Evolutionary conservation across 306 rosid species (phyloP), one percentile per base, ranked within the genome.

Genomic region (Dalbergia oliveri): DNA sequence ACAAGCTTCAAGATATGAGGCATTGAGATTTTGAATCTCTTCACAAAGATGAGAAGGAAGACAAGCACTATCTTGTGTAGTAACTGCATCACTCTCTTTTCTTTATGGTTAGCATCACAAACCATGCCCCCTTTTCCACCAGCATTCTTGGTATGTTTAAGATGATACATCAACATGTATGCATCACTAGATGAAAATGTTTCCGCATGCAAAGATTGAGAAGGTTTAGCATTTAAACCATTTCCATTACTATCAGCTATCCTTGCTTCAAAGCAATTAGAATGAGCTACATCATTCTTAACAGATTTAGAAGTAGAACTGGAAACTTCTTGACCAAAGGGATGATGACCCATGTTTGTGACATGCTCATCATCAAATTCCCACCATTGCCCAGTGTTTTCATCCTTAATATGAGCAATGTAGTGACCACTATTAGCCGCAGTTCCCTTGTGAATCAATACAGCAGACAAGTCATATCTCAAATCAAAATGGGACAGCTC

Each of bases 351-450:
- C 84, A 94, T 88, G 66, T 90, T 82, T 66, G 91, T 88, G 76
- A 94, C 97, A 47, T 81, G 82, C 85, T 94, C 99, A 76, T 94
- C 99, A 33, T 94, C 99, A 74, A 94, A 93, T 79, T 94, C 97
- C 99, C 99, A 94, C 99, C 99, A 94, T 62, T 90, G 95, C 72
- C 95, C 97, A 15, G 97, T 90, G 79, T 91, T 90, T 75, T 87
- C 94, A 83, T 94, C 97, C 84, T 94, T 94, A 76, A 94, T 79
- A 75, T 94, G 97, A 33, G 99, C 98, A 61, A 94, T 83, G 84
- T 94, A 94, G 81, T 94, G 99, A 68, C 99, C 99, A 88, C 99
- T 93, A 81, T 94, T 94, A 69, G 88, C 97, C 35, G 93, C 93
- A 73, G 97, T 94, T 79, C 99, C 99, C 86, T 93, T 94, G 89